phyloP scores from a whole-genome alignment of 352 stramenopile species.

The Discostella stelligera region DNA sequence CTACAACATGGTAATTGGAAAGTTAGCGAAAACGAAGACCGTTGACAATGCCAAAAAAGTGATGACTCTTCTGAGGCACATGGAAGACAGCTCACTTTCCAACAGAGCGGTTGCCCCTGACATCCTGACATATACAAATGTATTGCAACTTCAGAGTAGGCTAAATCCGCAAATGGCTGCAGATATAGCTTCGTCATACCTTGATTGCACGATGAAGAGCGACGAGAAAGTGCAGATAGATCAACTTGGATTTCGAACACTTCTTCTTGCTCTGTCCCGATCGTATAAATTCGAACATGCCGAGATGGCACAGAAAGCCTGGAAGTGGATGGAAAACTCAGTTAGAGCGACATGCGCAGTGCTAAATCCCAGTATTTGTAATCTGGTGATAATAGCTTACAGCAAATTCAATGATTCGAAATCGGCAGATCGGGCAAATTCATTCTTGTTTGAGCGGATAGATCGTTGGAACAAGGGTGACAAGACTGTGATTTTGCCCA shows the following conservation, averaged over 20 bases:
- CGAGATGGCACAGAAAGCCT: conserved; percentile 23
- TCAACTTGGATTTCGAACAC: conserved; percentile 28
- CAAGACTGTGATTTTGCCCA: conserved; percentile 38
- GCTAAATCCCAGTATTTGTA: conserved; percentile 42
- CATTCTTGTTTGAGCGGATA: conserved; percentile 40
- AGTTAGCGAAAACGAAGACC: conserved; percentile 26
- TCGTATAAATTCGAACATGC: conserved; percentile 40
- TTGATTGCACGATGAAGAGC: conserved; percentile 26
- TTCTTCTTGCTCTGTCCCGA: conserved; percentile 34
- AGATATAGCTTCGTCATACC: conserved; percentile 28
- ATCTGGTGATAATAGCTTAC: conserved; percentile 44
- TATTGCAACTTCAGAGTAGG: conserved; percentile 34
- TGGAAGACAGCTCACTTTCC: conserved; percentile 23
- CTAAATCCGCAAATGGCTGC: conserved; percentile 27
- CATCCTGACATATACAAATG: conserved; percentile 52
- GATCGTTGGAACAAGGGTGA: conserved; percentile 21
- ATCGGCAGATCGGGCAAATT: conserved; percentile 18
- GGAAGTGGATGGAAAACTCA: conserved; percentile 45
- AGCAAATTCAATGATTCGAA: conserved; percentile 31
- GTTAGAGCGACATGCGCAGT: conserved; percentile 3
- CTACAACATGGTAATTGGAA: conserved; percentile 55
- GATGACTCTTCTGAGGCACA: conserved; percentile 34
- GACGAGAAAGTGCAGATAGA: conserved; percentile 27
- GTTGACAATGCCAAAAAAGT: conserved; percentile 52
- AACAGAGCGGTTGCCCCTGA: conserved; percentile 27